Percentiles rank a stretch among this genome's conserved stretches.
Conservation (phyloP, 2,329 filamentous ascomycete species). For the Didymella keratinophila region DNA sequence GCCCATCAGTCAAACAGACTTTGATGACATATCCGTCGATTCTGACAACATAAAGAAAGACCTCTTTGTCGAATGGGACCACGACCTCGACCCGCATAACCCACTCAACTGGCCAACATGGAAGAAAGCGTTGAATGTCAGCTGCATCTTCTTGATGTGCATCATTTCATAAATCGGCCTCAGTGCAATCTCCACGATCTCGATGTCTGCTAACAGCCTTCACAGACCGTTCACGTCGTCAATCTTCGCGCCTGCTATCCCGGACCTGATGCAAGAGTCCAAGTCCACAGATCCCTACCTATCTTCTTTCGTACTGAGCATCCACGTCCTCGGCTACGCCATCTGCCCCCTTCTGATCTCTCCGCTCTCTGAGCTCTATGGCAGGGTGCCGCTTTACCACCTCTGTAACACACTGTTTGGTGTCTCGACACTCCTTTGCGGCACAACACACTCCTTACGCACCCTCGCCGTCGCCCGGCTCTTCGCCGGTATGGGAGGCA, state of each 20-base stretch:
- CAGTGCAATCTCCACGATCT: not conserved
- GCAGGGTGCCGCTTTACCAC: slow-evolving; percentile 57
- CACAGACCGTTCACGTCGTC: slow-evolving; percentile 35
- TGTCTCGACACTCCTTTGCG: slow-evolving; percentile 62
- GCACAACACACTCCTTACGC: slow-evolving; percentile 56
- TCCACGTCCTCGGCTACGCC: slow-evolving; percentile 40
- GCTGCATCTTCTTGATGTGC: not conserved
- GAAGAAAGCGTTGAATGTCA: not conserved
- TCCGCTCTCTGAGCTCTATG: slow-evolving; percentile 40
- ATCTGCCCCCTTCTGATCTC: slow-evolving; percentile 38
- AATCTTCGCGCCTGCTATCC: slow-evolving; percentile 37
- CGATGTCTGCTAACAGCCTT: not conserved
- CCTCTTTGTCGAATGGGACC: not conserved
- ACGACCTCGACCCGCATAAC: not conserved
- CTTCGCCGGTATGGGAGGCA: slow-evolving; percentile 40
- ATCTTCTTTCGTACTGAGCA: slow-evolving; percentile 33
- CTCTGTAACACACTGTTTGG: slow-evolving; percentile 66
- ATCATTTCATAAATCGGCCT: not conserved
- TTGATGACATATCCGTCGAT: not conserved
- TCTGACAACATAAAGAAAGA: not conserved
- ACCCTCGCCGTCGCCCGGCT: slow-evolving; percentile 59
- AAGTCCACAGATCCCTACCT: slow-evolving; percentile 26
- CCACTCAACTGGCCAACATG: not conserved
- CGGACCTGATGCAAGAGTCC: slow-evolving; percentile 30
- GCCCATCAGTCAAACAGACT: not conserved